phyloP scores from a whole-genome alignment of 2,329 filamentous ascomycete species.

The Aspergillus pseudoterreus region DNA sequence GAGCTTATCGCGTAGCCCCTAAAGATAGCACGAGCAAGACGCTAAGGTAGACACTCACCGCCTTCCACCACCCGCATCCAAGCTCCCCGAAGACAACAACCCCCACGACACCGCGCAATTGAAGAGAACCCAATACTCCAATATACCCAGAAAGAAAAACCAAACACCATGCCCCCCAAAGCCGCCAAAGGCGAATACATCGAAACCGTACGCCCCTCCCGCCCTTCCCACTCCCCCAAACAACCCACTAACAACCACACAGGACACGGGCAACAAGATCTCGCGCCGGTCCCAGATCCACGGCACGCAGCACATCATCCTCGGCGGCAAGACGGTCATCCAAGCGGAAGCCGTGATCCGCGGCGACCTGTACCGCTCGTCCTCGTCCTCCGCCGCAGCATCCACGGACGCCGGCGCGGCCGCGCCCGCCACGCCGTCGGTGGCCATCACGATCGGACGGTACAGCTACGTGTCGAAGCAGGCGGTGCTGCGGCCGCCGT shows the following conservation, averaged over 20 bases:
- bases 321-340: slow-evolving; percentile 93
- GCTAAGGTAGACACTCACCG: neutral
- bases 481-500: slow-evolving; percentile 76
- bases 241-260: slow-evolving; percentile 4
- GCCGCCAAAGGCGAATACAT: slow-evolving; percentile 88
- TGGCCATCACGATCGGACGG: slow-evolving; percentile 77
- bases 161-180: slow-evolving; percentile 64
- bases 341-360: slow-evolving; percentile 92
- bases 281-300: slow-evolving; percentile 87
- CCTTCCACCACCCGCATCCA: neutral
- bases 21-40: too few species aligned
- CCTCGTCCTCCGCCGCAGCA: slow-evolving; percentile 26
- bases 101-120: neutral
- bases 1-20: too few species aligned
- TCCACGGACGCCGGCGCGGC: slow-evolving; percentile 13
- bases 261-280: slow-evolving; percentile 99
- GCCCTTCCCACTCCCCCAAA: slow-evolving; percentile 5
- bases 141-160: neutral
- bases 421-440: slow-evolving; percentile 29
- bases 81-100: neutral
- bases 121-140: neutral
- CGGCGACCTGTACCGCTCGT: slow-evolving; percentile 70
- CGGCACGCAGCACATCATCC: slow-evolving; percentile 95
- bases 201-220: slow-evolving; percentile 65
- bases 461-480: slow-evolving; percentile 85